Evolutionary conservation across 257 asterid species (phyloP).

Genomic region (Nicotiana obtusifolia): DNA sequence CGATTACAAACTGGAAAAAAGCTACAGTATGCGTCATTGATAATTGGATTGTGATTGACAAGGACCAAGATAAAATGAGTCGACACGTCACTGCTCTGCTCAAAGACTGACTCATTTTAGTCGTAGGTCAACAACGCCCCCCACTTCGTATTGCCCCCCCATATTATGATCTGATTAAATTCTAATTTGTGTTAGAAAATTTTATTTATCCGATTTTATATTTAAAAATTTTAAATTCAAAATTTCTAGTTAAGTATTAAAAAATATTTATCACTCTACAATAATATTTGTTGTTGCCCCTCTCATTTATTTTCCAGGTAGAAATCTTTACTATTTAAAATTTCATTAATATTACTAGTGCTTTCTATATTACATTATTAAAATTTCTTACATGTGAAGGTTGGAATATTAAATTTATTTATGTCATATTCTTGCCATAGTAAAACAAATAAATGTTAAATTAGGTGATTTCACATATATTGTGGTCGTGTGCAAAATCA

Average conservation of each 20-base stretch:
- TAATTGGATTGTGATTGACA: neutral
- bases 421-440: too few relatives aligned
- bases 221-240: too few relatives aligned
- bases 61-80: neutral
- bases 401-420: too few relatives aligned
- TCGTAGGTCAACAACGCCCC: slow-evolving; percentile 38
- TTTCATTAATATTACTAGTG: neutral
- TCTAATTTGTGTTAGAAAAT: too few relatives aligned
- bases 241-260: too few relatives aligned
- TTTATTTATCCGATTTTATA: too few relatives aligned
- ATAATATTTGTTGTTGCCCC: too few relatives aligned
- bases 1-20: neutral
- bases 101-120: neutral
- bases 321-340: neutral
- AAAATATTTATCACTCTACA: too few relatives aligned
- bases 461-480: too few relatives aligned
- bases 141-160: neutral
- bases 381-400: neutral
- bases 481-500: too few relatives aligned
- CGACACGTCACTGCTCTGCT: neutral
- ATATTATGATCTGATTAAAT: too few relatives aligned
- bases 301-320: neutral
- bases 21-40: neutral
- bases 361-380: neutral
- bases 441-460: too few relatives aligned